These are phyloP conservation scores for Scenedesmus sp. DNA, from an alignment of 163 green algal species.

Conservation along the genomic window DNA sequence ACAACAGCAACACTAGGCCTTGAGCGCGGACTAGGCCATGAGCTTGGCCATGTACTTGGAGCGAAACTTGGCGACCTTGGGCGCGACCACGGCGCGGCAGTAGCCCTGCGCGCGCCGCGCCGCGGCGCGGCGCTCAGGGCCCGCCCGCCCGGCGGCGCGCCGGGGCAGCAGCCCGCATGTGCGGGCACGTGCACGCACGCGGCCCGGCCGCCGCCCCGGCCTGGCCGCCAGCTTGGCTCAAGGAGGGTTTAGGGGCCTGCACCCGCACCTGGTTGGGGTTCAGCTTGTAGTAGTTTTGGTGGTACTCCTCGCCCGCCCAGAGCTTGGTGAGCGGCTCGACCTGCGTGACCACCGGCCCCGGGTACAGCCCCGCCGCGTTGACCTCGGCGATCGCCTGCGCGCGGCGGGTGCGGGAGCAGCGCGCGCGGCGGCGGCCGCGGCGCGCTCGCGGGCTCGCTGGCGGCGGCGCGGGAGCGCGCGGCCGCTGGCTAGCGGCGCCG, in stretches of 20 bases:
- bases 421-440: not conserved
- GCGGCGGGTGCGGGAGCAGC: not conserved
- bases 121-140: too few species aligned
- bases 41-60: constrained; percentile 24
- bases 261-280: constrained; percentile 51
- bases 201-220: too few species aligned
- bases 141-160: too few species aligned
- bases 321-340: constrained; percentile 43
- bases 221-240: not conserved
- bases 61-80: constrained; percentile 57
- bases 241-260: not conserved
- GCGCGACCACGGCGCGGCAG: constrained; percentile 57
- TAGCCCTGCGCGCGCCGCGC: constrained; percentile 53
- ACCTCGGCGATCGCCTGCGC: constrained; percentile 35
- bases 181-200: constrained; percentile 7
- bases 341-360: constrained; percentile 56
- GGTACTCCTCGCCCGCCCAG: constrained; percentile 49
- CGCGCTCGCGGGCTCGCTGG: not conserved
- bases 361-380: constrained; percentile 7
- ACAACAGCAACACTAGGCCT: too few species aligned
- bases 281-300: constrained; percentile 63
- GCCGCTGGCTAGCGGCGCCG: not conserved
- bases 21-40: too few species aligned
- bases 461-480: not conserved
- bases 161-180: too few species aligned